Percentiles rank a stretch among this genome's conserved stretches.
Evolutionary conservation across 192 early-diverging fungal genomes (phyloP).

Genomic region (Neocallimastix lanati): DNA sequence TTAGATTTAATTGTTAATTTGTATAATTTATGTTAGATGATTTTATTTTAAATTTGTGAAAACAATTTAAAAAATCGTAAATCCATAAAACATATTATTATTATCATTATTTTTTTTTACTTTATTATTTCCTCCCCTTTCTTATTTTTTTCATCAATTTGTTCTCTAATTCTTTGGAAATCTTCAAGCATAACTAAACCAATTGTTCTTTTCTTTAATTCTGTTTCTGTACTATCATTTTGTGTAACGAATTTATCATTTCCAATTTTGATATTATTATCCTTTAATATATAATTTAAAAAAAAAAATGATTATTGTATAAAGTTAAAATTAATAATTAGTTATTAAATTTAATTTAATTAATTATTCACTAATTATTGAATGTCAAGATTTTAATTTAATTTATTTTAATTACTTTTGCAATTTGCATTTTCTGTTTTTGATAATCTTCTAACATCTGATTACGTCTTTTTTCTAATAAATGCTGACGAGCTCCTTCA

Average conservation of each 20-base stretch:
- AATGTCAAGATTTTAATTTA: neutral
- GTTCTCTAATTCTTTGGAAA: conserved; percentile 66
- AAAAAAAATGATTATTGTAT: too few relatives aligned
- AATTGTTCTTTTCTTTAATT: conserved; percentile 71
- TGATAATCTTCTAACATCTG: conserved; percentile 51
- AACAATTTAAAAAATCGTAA: too few relatives aligned
- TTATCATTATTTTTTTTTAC: conserved; percentile 39
- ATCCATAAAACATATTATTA: too few relatives aligned
- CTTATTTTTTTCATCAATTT: conserved; percentile 40
- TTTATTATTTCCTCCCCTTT: conserved; percentile 55
- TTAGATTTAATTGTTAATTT: too few relatives aligned
- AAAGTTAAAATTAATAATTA: too few relatives aligned
- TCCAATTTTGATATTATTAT: conserved; percentile 46
- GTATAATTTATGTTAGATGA: too few relatives aligned
- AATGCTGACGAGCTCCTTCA: conserved; percentile 19
- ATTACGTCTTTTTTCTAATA: conserved; percentile 50
- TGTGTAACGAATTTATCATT: conserved; percentile 63
- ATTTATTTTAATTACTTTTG: conserved; percentile 11
- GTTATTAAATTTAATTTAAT: too few relatives aligned
- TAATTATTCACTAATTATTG: too few relatives aligned
- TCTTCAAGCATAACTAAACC: conserved; percentile 78
- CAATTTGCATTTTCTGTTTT: conserved; percentile 50
- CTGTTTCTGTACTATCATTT: conserved; percentile 55
- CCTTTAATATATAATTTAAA: too few relatives aligned
- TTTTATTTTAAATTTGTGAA: too few relatives aligned